phyloP scores from a whole-genome alignment of 345 rosid genomes.

The Boechera retrofracta region DNA sequence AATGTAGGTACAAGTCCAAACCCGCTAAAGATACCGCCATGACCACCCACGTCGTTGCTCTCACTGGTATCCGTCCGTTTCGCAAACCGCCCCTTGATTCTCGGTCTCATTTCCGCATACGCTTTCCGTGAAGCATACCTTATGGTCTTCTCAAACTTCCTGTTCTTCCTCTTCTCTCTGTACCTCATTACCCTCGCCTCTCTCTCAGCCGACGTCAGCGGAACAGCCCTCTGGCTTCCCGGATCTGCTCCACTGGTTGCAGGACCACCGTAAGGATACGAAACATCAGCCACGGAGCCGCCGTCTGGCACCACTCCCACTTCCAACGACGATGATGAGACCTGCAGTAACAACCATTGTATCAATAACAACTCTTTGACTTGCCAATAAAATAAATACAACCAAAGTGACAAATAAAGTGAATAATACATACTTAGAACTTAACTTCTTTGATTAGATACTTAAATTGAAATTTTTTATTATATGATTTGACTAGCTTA shows the following conservation, averaged over 20 bases:
- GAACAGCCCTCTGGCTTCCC: conserved; percentile 55
- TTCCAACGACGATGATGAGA: conserved; percentile 86
- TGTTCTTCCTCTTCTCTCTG: conserved; percentile 96
- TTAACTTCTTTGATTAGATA: too few species aligned
- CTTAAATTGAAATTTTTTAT: too few species aligned
- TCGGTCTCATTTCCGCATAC: conserved; percentile 85
- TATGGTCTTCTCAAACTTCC: conserved; percentile 97
- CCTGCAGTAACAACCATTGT: conserved; percentile 47
- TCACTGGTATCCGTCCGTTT: conserved; percentile 61
- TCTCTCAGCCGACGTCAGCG: conserved; percentile 76
- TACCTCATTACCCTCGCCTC: conserved; percentile 96
- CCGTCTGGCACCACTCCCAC: conserved; percentile 96
- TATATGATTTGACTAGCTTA: background rate
- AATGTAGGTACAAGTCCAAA: conserved; percentile 87
- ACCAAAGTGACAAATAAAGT: background rate
- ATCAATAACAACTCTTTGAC: background rate
- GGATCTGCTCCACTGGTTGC: conserved; percentile 52
- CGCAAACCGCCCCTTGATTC: conserved; percentile 94
- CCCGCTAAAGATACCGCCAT: conserved; percentile 49
- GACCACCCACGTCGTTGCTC: conserved; percentile 49
- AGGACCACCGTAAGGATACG: conserved; percentile 54
- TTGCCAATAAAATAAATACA: background rate
- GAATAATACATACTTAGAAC: too few species aligned
- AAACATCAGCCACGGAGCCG: conserved; percentile 62
- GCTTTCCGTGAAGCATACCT: conserved; percentile 94